Evolutionary conservation across 768 basidiomycete genomes (phyloP), one percentile per base, ranked within the genome.

Genomic region (Lyophyllum atratum): DNA sequence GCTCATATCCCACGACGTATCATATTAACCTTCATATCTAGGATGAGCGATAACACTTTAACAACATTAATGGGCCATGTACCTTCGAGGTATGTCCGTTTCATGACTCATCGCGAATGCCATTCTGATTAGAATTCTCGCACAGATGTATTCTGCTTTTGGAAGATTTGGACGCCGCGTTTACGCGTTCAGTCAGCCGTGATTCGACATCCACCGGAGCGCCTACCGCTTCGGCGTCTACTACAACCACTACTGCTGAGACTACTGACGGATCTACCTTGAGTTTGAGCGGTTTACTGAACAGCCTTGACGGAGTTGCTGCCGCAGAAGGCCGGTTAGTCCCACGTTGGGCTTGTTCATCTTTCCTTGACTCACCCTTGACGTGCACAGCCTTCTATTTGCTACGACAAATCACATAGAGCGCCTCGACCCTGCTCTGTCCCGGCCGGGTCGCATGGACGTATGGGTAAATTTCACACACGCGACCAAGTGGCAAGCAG

Each of bases 321-420:
- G 89, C 90, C 59, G 89, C 89, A 57, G 89, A 93, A 70, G 92
- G 92, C 71, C 86, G 92, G 88, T 92, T 68, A 64, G 89, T 78
- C 45, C 47, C 49, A 57, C 25, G 45, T 39, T 42, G 59, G 26
- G 25, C 22, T 54, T 21, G 39, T 39, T 55, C 21, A 33, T 46
- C 26, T 11, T 49, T 58, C 44, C 49, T 11, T 57, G 46, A 63
- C 55, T 59, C 29, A 62, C 48, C 44, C 33, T 59, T 61, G 54
- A 47, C 57, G 63, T 60, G 59, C 48, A 52, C 64, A 87, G 91
- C 39, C 80, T 96, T 56, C 79, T 95, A 10, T 95, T 95, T 71
- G 93, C 93, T 52, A 94, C 92, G 7, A 94, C 92, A 12, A 97
- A 97, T 74, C 94, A 96, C 68, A 92, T 94, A 64, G 93, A 96